Evolutionary conservation across 2,329 filamentous ascomycete genomes (phyloP).

Genomic region (Cercospora berteroae): DNA sequence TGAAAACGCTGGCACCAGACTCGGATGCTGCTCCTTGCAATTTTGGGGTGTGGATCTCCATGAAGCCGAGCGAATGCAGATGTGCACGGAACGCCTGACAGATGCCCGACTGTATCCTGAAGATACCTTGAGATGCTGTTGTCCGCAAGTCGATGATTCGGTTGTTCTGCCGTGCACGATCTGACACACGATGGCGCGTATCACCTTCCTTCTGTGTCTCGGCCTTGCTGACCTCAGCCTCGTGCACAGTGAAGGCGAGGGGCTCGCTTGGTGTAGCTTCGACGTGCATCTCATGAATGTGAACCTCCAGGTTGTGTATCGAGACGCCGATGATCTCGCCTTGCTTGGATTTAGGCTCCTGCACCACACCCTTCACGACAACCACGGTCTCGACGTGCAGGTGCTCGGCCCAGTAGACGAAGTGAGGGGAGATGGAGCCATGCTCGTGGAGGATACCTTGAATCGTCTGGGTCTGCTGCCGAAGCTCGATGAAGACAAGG

Average conservation of each 20-base stretch:
- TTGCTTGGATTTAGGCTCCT: slow-evolving; percentile 63
- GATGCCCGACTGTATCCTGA: slow-evolving; percentile 79
- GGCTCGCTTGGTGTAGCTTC: slow-evolving; percentile 61
- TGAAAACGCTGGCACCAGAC: slow-evolving; percentile 87
- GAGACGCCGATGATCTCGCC: slow-evolving; percentile 72
- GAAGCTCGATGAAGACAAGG: slow-evolving; percentile 80
- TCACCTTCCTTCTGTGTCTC: slow-evolving; percentile 58
- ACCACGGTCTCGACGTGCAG: slow-evolving; percentile 76
- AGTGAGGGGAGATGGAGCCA: slow-evolving; percentile 65
- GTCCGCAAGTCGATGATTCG: slow-evolving; percentile 82
- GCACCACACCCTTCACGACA: slow-evolving; percentile 70
- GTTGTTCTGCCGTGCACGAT: slow-evolving; percentile 72
- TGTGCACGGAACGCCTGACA: slow-evolving; percentile 75
- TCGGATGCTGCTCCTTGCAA: slow-evolving; percentile 87
- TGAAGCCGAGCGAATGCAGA: slow-evolving; percentile 73
- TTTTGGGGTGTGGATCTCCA: slow-evolving; percentile 93
- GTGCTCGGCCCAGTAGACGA: slow-evolving; percentile 85
- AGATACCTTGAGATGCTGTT: slow-evolving; percentile 81
- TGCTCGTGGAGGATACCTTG: slow-evolving; percentile 74
- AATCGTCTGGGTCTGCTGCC: slow-evolving; percentile 78
- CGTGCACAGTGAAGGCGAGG: slow-evolving; percentile 67
- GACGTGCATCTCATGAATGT: slow-evolving; percentile 64
- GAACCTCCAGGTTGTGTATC: slow-evolving; percentile 72
- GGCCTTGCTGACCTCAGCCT: slow-evolving; percentile 62
- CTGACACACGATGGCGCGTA: slow-evolving; percentile 61